Percentiles rank a stretch among this genome's conserved stretches.
phyloP scores from a whole-genome alignment of 1,284 basidiomycete genomes.

The Coniophora puteana region DNA sequence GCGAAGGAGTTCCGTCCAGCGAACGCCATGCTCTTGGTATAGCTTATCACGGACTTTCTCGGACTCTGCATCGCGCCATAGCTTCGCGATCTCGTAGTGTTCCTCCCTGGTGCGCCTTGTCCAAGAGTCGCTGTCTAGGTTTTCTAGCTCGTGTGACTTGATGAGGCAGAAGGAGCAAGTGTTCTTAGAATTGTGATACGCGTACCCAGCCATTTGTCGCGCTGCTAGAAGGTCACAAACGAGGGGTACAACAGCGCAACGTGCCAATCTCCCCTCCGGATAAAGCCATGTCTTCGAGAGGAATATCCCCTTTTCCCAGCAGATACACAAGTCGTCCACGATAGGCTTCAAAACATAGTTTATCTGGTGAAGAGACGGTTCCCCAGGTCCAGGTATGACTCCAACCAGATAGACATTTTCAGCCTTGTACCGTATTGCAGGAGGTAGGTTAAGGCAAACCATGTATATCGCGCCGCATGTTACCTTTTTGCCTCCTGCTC shows the following conservation, averaged over 20 bases:
- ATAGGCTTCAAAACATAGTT: slow-evolving; percentile 28
- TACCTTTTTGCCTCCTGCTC: slow-evolving; percentile 1
- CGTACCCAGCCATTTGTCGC: slow-evolving; percentile 30
- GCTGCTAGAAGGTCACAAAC: slow-evolving; percentile 38
- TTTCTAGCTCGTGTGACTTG: slow-evolving; percentile 21
- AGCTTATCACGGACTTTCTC: slow-evolving; percentile 1
- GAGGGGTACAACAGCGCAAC: slow-evolving; percentile 22
- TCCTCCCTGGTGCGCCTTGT: slow-evolving; percentile 11
- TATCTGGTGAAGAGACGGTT: slow-evolving; percentile 24
- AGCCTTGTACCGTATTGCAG: too few relatives aligned
- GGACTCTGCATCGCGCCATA: slow-evolving; percentile 7
- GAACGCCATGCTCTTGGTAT: slow-evolving; percentile 13
- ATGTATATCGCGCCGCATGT: too few relatives aligned
- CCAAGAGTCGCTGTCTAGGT: slow-evolving; percentile 24
- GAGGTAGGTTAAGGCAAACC: too few relatives aligned
- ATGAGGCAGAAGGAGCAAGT: slow-evolving; percentile 33
- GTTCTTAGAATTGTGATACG: slow-evolving; percentile 14
- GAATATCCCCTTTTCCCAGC: slow-evolving; percentile 24
- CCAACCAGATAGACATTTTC: slow-evolving; percentile 1
- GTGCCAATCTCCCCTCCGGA: slow-evolving; percentile 18
- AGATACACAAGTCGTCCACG: slow-evolving; percentile 45
- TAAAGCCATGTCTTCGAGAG: slow-evolving; percentile 16
- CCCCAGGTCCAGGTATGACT: slow-evolving; percentile 23
- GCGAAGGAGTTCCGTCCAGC: slow-evolving; percentile 11
- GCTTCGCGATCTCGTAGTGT: slow-evolving; percentile 15